Base-by-base conservation (phyloP, 768 basidiomycete genomes). In the Russula lepida region DNA sequence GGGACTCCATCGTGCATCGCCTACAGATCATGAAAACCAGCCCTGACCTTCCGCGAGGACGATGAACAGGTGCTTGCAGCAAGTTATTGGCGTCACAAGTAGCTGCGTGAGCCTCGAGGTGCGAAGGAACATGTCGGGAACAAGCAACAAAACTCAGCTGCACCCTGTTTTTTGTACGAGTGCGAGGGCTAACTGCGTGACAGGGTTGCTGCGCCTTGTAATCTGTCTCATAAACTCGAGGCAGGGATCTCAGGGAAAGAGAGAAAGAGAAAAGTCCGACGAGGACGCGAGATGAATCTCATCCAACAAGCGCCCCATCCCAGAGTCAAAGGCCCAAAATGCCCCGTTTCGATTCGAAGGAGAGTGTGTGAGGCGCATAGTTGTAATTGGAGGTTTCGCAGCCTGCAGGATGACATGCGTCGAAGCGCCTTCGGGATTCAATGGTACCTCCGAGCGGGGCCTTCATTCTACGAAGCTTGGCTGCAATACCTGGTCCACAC, bases 331-430 rank as follows among this genome's bases (percentile, higher is more conserved):
- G 49, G 49, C 44, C 49, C 55, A 7, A 44, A 43, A 11, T 43
- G 30, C 30, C 59, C 48, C 32, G 27, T 49, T 60, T 55, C 53
- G 37, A 55, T 13, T 4, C 12, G 37, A 41, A 9, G 2, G 33
- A 44, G 13, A 50, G 33, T 37, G n/a, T n/a, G n/a, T n/a, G n/a
- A n/a, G 41, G 43, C 33, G n/a, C 50, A 21, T 15, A 50, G 54
- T 11, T 44, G 21, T 44, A 41, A 43, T 50, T 25, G 50, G 48
- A n/a, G 56, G 21, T 19, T 55, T 21, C 9, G 17, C 9, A 13
- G 19, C 61, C 61, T 62, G 61, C 61, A 58, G 61, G 61, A 32
- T 21, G 33, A 44, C 61, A 62, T 62, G 61, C 25, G 56, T 62
- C 33, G 33, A 30, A 32, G 56, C 25, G 35, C 44, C 56, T 56